Percentiles rank a stretch among this genome's conserved stretches.
Conservation (phyloP, 1,139 yeast species). For the Geotrichum cucujoidarum region DNA sequence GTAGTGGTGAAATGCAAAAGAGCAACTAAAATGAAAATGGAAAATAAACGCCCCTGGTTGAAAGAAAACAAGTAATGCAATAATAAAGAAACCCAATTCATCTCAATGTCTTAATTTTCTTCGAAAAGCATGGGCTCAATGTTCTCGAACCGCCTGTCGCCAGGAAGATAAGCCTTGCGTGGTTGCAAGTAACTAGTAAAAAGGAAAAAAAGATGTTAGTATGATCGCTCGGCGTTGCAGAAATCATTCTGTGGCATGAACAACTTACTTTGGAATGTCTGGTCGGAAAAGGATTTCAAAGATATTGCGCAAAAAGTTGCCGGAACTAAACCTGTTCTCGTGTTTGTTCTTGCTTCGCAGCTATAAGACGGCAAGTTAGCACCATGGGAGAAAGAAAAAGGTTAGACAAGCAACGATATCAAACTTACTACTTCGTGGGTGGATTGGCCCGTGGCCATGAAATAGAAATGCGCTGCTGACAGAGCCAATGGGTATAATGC, state of each 20-base stretch:
- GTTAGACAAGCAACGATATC: neutral
- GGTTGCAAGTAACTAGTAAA: conserved; percentile 17
- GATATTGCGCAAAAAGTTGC: conserved; percentile 16
- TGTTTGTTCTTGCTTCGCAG: conserved; percentile 6
- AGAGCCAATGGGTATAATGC: conserved; percentile 14
- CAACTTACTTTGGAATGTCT: conserved; percentile 18
- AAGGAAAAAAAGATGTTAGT: neutral
- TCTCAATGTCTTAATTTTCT: no score
- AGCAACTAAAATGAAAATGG: no score
- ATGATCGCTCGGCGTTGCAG: conserved; percentile 1
- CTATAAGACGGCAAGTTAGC: neutral
- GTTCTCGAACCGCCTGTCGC: conserved; percentile 20
- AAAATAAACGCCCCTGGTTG: no score
- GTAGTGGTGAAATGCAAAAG: no score
- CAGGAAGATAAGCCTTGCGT: conserved; percentile 18
- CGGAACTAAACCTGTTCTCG: conserved; percentile 11
- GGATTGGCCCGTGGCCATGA: conserved; percentile 16
- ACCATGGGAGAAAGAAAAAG: neutral
- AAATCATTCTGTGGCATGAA: neutral
- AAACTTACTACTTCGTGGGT: conserved; percentile 18
- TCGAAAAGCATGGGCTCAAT: conserved; percentile 10
- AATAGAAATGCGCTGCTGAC: conserved; percentile 11
- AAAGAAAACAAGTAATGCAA: no score
- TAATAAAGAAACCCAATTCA: no score
- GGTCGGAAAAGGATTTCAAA: conserved; percentile 20